Percentiles rank a stretch among this genome's conserved stretches.
Evolutionary conservation across 2,329 filamentous ascomycete species (phyloP).

Genomic region (Rhinocladiella similis): DNA sequence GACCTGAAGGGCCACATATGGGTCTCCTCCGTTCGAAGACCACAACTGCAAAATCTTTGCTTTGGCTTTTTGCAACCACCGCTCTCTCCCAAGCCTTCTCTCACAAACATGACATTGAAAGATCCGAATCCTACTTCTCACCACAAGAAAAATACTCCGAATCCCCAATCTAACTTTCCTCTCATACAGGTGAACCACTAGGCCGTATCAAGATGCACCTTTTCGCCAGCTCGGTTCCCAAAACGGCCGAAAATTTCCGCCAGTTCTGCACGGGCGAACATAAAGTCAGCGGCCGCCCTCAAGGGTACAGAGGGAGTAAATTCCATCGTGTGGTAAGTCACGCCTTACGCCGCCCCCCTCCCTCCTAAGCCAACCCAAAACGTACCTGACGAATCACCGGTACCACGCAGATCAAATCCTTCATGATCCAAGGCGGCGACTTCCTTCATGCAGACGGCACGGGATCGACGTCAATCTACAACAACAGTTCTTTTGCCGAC

Average conservation of each 20-base stretch:
- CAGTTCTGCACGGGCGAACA: conserved; percentile 95
- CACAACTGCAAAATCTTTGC: too few relatives aligned
- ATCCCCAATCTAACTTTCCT: too few relatives aligned
- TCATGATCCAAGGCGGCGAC: conserved; percentile 97
- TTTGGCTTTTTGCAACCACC: too few relatives aligned
- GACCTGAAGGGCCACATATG: too few relatives aligned
- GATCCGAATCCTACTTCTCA: too few relatives aligned
- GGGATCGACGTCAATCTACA: conserved; percentile 85
- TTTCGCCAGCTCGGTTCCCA: conserved; percentile 79
- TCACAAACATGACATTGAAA: too few relatives aligned
- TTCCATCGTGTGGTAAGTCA: conserved; percentile 87
- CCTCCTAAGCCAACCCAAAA: too few relatives aligned
- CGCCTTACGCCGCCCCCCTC: too few relatives aligned
- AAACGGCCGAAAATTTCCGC: conserved; percentile 94
- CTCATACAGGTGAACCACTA: conserved; percentile 69
- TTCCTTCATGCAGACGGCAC: conserved; percentile 93
- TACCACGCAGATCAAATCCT: conserved; percentile 73
- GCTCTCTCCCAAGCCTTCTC: too few relatives aligned
- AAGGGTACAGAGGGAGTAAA: conserved; percentile 92
- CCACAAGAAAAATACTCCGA: too few relatives aligned
- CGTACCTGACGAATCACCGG: too few relatives aligned
- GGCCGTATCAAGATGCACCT: conserved; percentile 89
- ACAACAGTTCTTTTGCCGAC: conserved; percentile 78
- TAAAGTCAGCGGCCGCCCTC: conserved; percentile 74
- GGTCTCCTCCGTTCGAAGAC: too few relatives aligned